These are phyloP conservation scores for Cornus florida DNA, from an alignment of 148 eudicot species.

Conservation along the genomic window DNA sequence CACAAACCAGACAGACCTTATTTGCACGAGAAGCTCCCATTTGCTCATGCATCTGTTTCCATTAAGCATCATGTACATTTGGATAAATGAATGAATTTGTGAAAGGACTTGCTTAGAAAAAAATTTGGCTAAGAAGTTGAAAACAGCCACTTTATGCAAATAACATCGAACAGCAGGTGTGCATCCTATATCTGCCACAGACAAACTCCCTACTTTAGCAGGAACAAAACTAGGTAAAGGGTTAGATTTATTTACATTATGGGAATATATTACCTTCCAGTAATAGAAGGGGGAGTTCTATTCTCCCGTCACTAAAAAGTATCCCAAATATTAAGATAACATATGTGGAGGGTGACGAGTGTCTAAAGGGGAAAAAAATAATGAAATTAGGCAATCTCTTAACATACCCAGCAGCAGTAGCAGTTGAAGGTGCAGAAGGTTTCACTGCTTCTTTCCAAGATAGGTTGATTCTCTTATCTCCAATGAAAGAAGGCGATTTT, in stretches of 20 bases:
- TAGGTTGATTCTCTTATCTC: slow-evolving; percentile 49
- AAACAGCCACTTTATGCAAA: not conserved
- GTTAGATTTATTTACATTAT: no score
- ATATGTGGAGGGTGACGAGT: not conserved
- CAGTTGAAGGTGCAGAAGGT: slow-evolving; percentile 24
- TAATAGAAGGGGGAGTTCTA: no score
- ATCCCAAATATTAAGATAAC: not conserved
- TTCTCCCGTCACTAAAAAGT: not conserved
- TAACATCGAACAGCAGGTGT: not conserved
- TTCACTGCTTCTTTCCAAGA: slow-evolving; percentile 55
- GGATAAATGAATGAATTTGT: no score
- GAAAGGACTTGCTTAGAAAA: no score
- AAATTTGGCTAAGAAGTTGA: not conserved
- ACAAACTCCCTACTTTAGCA: not conserved
- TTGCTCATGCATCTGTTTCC: not conserved
- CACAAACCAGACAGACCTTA: no score
- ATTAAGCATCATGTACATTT: not conserved
- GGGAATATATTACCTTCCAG: no score
- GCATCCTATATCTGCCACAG: not conserved
- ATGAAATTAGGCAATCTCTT: no score
- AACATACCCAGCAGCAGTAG: slow-evolving; percentile 38
- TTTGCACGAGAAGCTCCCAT: no score
- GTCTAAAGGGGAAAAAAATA: not conserved
- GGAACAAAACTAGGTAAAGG: not conserved
- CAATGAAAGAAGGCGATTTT: slow-evolving; percentile 42